phyloP scores from a whole-genome alignment of 148 eudicot genomes.

The Rhododendron kiyosumense region DNA sequence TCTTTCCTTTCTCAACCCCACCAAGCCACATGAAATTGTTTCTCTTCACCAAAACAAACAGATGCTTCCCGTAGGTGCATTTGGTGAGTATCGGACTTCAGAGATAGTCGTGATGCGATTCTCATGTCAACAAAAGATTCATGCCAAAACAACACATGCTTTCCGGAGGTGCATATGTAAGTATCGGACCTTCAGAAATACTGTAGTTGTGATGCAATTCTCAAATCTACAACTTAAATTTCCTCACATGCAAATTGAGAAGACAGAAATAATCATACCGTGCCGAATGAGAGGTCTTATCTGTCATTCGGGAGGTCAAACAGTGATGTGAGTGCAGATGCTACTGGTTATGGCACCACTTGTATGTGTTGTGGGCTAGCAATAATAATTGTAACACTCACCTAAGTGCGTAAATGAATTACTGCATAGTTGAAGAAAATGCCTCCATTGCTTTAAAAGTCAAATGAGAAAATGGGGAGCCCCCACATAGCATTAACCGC shows the following conservation, averaged over 20 bases:
- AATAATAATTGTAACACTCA: background rate
- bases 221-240: background rate
- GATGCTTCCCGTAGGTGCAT: background rate
- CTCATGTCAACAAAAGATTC: background rate
- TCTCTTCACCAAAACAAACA: background rate
- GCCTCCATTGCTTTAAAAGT: background rate
- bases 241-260: background rate
- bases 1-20: background rate
- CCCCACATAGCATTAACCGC: background rate
- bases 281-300: background rate
- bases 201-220: background rate
- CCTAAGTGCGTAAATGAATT: background rate
- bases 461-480: background rate
- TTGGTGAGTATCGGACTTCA: background rate
- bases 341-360: background rate
- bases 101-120: background rate
- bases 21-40: background rate
- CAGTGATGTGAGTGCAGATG: background rate
- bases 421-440: conserved; percentile 1
- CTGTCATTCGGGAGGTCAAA: background rate
- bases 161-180: background rate
- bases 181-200: background rate
- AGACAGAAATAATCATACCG: background rate
- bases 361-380: background rate
- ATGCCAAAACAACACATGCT: background rate